Evolutionary conservation across 495 filamentous ascomycete genomes (phyloP), one percentile per base, ranked within the genome.

Genomic region (Echria macrotheca): DNA sequence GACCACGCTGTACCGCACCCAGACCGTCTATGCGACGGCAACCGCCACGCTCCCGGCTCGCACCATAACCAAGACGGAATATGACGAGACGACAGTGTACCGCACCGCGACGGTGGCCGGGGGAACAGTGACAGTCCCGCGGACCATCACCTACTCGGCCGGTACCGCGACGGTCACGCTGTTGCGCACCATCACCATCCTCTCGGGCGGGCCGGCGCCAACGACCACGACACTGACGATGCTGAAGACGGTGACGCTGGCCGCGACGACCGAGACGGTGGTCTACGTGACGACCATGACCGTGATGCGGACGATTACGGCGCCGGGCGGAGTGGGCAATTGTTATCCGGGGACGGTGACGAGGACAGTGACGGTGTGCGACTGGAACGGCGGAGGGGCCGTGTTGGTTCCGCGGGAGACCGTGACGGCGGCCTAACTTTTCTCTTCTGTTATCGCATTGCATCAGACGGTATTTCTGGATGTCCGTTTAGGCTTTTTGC

Each of bases 291-390:
- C 24, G 12, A 44, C 42, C 0, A 44, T 48, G 46, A 48, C 46
- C 1, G 46, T 48, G 2, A 26, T 48, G 24, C 25, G 25, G 33
- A 48, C 46, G n/a, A 28, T 48, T 7, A 48, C 46, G 22, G 46
- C 46, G 23, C 46, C 46, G 6, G 46, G 46, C 6, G 36, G 36
- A 10, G n/a, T n/a, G n/a, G n/a, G n/a, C n/a, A 29, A 31, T 18
- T 9, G 15, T 6, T 14, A n/a, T 14, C 22, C 12, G 4, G n/a
- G 10, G 28, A 46, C 43, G 14, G 44, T 26, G 18, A 47, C 44
- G 29, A 11, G 29, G 31, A 47, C 44, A 8, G 31, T 36, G 18
- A 26, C 44, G 8, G 12, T 14, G 6, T 47, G 44, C 21, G n/a
- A n/a, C n/a, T n/a, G n/a, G n/a, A n/a, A n/a, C n/a, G n/a, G n/a